A percentile compares a stretch with the other conserved stretches of the same genome.
These are phyloP conservation scores for Mycena maculata DNA, from an alignment of 768 basidiomycete species.

Conservation along the genomic window DNA sequence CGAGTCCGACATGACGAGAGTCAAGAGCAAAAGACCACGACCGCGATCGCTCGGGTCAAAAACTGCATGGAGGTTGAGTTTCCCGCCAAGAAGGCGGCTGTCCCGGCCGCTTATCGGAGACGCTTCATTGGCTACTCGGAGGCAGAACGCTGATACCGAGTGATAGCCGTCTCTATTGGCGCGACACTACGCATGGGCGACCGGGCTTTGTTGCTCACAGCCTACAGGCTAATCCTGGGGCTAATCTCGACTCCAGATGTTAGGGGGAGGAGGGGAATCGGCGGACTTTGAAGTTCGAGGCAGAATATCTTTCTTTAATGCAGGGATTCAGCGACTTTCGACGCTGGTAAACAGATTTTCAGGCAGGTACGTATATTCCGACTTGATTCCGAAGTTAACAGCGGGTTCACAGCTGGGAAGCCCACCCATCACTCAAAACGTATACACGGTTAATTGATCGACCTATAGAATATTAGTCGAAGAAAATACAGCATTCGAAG, in stretches of 20 bases:
- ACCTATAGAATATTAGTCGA: neutral
- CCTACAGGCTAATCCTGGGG: too few species aligned
- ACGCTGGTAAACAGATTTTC: too few species aligned
- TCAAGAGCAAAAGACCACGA: neutral
- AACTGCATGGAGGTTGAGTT: neutral
- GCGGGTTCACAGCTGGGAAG: too few species aligned
- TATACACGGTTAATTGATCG: conserved; percentile 15
- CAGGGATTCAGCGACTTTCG: too few species aligned
- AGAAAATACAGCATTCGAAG: neutral
- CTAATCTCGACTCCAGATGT: too few species aligned
- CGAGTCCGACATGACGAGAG: conserved; percentile 29
- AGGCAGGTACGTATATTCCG: too few species aligned
- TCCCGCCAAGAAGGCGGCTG: neutral
- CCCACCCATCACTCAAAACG: conserved; percentile 3
- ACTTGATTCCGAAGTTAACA: too few species aligned
- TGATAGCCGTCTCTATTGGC: neutral
- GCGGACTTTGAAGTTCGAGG: too few species aligned
- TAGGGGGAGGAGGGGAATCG: too few species aligned
- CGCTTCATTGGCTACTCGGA: conserved; percentile 1
- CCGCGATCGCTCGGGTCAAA: neutral
- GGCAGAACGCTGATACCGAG: neutral
- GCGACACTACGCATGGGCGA: neutral
- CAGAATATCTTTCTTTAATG: too few species aligned
- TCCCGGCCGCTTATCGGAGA: neutral
- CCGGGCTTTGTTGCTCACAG: too few species aligned